These are phyloP conservation scores for Chytriomyces sp. DNA, from an alignment of 192 early-diverging fungal genomes.

Conservation along the genomic window DNA sequence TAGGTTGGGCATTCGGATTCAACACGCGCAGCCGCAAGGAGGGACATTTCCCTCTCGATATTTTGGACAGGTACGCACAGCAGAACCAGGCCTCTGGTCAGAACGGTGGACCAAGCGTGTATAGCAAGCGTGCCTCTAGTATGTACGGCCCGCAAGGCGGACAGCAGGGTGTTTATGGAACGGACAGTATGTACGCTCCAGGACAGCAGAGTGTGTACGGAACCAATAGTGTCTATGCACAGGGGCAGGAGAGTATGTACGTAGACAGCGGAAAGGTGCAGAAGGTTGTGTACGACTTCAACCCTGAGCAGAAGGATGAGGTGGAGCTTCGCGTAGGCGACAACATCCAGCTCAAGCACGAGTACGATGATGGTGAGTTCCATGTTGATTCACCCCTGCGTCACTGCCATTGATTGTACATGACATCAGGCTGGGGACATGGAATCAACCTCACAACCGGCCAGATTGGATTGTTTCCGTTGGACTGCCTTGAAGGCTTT, in stretches of 20 bases:
- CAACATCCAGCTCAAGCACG: too few relatives aligned
- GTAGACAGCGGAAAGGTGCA: too few relatives aligned
- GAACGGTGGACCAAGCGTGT: neutral
- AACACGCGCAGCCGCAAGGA: slow-evolving; percentile 35
- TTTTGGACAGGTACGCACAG: slow-evolving; percentile 4
- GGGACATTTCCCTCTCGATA: slow-evolving; percentile 36
- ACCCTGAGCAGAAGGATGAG: too few relatives aligned
- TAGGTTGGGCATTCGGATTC: slow-evolving; percentile 42
- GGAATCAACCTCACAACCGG: slow-evolving; percentile 18
- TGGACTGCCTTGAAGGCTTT: neutral
- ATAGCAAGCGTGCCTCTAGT: neutral
- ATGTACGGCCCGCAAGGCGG: too few relatives aligned
- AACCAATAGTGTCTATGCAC: too few relatives aligned
- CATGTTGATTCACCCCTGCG: too few relatives aligned
- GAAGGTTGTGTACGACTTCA: neutral
- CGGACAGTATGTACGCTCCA: neutral
- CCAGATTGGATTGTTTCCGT: neutral
- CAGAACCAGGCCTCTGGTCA: neutral
- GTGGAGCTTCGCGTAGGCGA: too few relatives aligned
- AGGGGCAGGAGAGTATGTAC: too few relatives aligned
- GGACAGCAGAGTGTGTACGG: too few relatives aligned
- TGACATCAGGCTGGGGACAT: too few relatives aligned
- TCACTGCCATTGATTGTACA: too few relatives aligned
- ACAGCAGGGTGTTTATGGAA: neutral
- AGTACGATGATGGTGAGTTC: too few relatives aligned